Percentiles rank a stretch among this genome's conserved stretches.
Conservation (phyloP, 2,329 filamentous ascomycete species). For the Macrophomina phaseolina region DNA sequence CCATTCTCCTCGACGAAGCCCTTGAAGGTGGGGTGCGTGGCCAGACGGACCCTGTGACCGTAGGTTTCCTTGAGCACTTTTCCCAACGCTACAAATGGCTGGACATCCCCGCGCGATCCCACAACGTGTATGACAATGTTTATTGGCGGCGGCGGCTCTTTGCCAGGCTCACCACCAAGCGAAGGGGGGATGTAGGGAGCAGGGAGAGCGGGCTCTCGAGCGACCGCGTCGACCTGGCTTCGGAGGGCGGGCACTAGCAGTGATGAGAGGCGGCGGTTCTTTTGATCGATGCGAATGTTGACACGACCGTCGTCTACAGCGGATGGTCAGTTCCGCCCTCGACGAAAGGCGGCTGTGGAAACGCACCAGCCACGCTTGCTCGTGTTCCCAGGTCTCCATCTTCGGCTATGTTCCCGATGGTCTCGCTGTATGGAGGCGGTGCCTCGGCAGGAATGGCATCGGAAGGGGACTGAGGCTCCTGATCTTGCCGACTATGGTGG, state of each 20-base stretch:
- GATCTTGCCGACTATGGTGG: not conserved
- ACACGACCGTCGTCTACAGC: conserved; percentile 44
- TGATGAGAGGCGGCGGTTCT: conserved; percentile 42
- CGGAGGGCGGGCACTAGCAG: conserved; percentile 47
- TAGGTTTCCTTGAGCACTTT: conserved; percentile 57
- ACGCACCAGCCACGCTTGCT: conserved; percentile 50
- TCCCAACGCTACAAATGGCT: conserved; percentile 57
- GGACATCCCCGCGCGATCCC: conserved; percentile 56
- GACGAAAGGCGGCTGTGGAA: not conserved
- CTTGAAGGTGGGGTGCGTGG: conserved; percentile 57
- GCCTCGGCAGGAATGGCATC: conserved; percentile 25
- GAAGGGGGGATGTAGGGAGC: conserved; percentile 76
- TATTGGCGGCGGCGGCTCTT: conserved; percentile 56
- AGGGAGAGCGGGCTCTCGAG: conserved; percentile 62
- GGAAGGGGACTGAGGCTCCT: not conserved
- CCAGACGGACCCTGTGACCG: conserved; percentile 54
- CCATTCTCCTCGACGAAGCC: conserved; percentile 57
- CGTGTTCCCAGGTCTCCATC: conserved; percentile 51
- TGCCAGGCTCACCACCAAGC: conserved; percentile 67
- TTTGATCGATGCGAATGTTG: conserved; percentile 49
- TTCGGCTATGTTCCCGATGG: conserved; percentile 46
- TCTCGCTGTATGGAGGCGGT: conserved; percentile 49
- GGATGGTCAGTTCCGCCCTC: not conserved
- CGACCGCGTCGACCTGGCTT: conserved; percentile 42
- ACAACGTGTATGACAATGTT: conserved; percentile 58